These are phyloP conservation scores for Rhynchospora pubera DNA, from an alignment of 176 grass and related monocot species.

Conservation along the genomic window DNA sequence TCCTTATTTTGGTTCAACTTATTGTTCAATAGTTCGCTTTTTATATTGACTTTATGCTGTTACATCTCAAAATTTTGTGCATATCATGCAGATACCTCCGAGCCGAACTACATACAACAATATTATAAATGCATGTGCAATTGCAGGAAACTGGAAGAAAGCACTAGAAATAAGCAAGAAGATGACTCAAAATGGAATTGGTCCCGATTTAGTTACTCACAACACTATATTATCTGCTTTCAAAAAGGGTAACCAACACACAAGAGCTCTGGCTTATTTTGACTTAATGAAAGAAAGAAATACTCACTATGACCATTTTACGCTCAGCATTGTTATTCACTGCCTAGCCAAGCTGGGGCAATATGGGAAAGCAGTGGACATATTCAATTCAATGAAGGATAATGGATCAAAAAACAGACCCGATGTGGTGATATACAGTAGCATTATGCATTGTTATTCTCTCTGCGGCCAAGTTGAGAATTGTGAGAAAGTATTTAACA, in stretches of 20 bases:
- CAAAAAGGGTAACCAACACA: conserved; percentile 72
- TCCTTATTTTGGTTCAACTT: neutral
- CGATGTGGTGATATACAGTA: conserved; percentile 89
- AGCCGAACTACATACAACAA: conserved; percentile 84
- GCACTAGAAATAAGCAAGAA: conserved; percentile 85
- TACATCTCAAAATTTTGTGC: neutral
- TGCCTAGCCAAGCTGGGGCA: conserved; percentile 77
- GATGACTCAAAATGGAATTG: conserved; percentile 98
- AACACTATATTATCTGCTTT: conserved; percentile 94
- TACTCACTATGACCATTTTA: conserved; percentile 59
- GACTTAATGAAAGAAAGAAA: conserved; percentile 83
- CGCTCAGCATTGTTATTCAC: conserved; percentile 78
- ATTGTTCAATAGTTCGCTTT: neutral
- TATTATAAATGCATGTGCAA: conserved; percentile 88
- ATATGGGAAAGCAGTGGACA: conserved; percentile 58
- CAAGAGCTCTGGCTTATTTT: conserved; percentile 80
- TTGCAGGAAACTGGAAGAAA: conserved; percentile 83
- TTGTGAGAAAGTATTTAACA: conserved; percentile 80
- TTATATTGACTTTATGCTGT: neutral
- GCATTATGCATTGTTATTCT: conserved; percentile 80
- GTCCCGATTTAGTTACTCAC: conserved; percentile 89
- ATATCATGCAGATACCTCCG: conserved; percentile 66
- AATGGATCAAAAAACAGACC: conserved; percentile 53
- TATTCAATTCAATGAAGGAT: conserved; percentile 79
- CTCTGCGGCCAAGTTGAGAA: conserved; percentile 84